These are phyloP conservation scores for Tylopilus vinaceipallidus DNA, from an alignment of 768 basidiomycete genomes.

Conservation along the genomic window DNA sequence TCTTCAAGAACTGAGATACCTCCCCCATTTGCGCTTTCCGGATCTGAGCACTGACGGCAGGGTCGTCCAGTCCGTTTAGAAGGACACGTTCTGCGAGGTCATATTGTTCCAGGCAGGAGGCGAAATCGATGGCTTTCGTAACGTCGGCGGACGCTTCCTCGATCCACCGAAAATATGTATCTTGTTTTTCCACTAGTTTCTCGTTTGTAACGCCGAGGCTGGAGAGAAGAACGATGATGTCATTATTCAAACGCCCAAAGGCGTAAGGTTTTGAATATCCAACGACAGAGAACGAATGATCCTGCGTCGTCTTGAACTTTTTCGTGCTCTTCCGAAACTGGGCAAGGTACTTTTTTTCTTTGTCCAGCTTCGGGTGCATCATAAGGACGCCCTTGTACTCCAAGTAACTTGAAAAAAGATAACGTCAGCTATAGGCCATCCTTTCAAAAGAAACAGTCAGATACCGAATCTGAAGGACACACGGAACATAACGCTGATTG, in stretches of 20 bases:
- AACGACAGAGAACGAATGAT: conserved; percentile 66
- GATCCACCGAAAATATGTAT: conserved; percentile 60
- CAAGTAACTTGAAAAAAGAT: conserved; percentile 46
- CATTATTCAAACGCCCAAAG: conserved; percentile 68
- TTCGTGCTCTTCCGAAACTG: conserved; percentile 70
- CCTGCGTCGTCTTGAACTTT: conserved; percentile 56
- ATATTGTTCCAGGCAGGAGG: conserved; percentile 49
- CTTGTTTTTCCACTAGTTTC: conserved; percentile 52
- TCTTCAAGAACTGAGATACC: conserved; percentile 49
- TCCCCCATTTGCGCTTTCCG: conserved; percentile 47
- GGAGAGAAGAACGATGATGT: conserved; percentile 63
- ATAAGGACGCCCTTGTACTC: conserved; percentile 73
- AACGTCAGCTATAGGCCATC: not conserved
- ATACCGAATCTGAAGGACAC: conserved; percentile 64
- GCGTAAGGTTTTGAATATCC: conserved; percentile 61
- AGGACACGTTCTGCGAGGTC: conserved; percentile 50
- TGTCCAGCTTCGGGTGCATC: conserved; percentile 60
- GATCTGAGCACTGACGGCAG: conserved; percentile 40
- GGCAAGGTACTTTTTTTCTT: conserved; percentile 42
- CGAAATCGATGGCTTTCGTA: conserved; percentile 53
- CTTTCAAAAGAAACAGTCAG: not conserved
- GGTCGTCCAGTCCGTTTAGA: conserved; percentile 52
- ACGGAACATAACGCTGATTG: conserved; percentile 54
- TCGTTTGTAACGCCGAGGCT: conserved; percentile 60
- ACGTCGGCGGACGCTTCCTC: conserved; percentile 45